Conservation (phyloP, 352 stramenopile genomes). For the Phytophthora capsici region DNA sequence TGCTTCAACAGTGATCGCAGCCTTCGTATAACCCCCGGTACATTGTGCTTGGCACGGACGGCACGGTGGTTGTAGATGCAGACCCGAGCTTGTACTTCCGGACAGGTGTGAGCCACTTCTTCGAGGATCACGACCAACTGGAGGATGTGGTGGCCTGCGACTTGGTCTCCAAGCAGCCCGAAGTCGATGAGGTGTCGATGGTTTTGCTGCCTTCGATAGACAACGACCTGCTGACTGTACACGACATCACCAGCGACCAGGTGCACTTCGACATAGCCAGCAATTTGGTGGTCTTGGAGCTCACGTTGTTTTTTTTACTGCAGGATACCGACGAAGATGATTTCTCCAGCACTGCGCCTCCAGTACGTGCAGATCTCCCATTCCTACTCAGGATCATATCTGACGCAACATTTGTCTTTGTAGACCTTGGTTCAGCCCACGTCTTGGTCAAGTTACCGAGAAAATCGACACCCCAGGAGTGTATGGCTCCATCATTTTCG, state of each 20-base stretch:
- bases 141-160: slow-evolving; percentile 7
- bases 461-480: slow-evolving; percentile 37
- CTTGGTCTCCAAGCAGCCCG: not conserved
- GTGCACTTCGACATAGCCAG: not conserved
- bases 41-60: slow-evolving; percentile 46
- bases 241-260: slow-evolving; percentile 5
- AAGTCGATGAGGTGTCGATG: slow-evolving; percentile 10
- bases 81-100: slow-evolving; percentile 45
- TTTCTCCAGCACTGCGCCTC: slow-evolving; percentile 24
- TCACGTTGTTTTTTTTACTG: slow-evolving; percentile 3
- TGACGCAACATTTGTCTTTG: not conserved
- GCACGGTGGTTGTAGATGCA: slow-evolving; percentile 35
- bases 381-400: not conserved
- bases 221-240: not conserved
- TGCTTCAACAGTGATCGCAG: slow-evolving; percentile 5
- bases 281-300: not conserved
- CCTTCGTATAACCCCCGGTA: slow-evolving; percentile 33
- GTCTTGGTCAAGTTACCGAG: slow-evolving; percentile 12
- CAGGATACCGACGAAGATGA: slow-evolving; percentile 36
- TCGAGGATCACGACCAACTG: slow-evolving; percentile 4
- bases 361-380: slow-evolving; percentile 2
- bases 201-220: slow-evolving; percentile 10
- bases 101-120: slow-evolving; percentile 10
- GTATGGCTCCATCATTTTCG: slow-evolving; percentile 51
- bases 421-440: slow-evolving; percentile 10